Evolutionary conservation across 2,329 filamentous ascomycete genomes (phyloP).

Genomic region (Lasiodiplodia citricola): DNA sequence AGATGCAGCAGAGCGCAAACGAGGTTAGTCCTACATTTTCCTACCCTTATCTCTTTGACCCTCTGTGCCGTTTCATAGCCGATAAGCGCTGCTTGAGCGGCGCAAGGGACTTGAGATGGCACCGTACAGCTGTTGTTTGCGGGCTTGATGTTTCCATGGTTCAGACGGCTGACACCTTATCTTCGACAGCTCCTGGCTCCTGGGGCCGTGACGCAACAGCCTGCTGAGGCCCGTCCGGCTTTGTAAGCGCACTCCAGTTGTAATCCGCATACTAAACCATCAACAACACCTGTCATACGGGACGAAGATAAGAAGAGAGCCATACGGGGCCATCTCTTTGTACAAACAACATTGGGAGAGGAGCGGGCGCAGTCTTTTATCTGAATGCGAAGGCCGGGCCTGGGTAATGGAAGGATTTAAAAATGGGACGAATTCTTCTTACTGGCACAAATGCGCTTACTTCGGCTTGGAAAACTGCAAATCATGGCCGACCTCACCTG

Average conservation of each 20-base stretch:
- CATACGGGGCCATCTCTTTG: neutral
- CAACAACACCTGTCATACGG: neutral
- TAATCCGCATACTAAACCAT: neutral
- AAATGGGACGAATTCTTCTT: constrained; percentile 5
- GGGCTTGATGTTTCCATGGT: neutral
- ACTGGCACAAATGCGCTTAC: neutral
- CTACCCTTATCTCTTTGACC: neutral
- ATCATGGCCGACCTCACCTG: neutral
- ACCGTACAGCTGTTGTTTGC: too few relatives aligned
- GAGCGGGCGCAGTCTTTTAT: neutral
- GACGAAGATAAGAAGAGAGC: neutral
- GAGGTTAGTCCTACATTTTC: constrained; percentile 62
- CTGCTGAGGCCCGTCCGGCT: constrained; percentile 41
- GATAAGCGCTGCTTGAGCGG: neutral
- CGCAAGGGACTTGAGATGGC: neutral
- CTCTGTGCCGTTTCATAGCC: neutral
- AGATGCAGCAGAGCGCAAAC: constrained; percentile 89
- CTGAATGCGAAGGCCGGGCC: neutral
- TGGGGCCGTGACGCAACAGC: constrained; percentile 32
- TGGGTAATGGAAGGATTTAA: neutral
- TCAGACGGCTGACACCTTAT: constrained; percentile 11
- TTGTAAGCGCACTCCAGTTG: constrained; percentile 34
- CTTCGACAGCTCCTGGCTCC: constrained; percentile 41
- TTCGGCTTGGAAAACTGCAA: neutral
- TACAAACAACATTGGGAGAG: constrained; percentile 4